Percentiles rank a stretch among this genome's conserved stretches.
phyloP scores from a whole-genome alignment of 2,329 filamentous ascomycete genomes.

The Amauroascus verrucosus region DNA sequence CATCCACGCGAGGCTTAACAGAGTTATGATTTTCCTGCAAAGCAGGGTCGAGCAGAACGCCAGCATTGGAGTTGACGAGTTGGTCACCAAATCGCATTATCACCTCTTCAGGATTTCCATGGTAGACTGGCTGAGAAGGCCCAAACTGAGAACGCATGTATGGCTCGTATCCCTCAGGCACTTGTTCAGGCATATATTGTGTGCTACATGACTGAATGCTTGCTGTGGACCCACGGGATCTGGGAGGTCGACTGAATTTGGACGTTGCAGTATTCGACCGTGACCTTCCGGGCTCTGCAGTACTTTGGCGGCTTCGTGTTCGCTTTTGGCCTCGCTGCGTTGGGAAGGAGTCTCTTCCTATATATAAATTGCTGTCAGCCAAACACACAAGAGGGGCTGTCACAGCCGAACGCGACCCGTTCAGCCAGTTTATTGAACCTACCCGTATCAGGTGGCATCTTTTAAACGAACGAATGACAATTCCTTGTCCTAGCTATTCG shows the following conservation, averaged over 20 bases:
- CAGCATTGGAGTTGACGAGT: constrained; percentile 30
- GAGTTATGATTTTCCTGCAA: constrained; percentile 31
- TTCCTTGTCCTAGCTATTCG: background rate
- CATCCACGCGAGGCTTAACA: constrained; percentile 28
- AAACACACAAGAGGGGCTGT: background rate
- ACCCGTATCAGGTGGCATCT: constrained; percentile 29
- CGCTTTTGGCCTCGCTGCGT: constrained; percentile 32
- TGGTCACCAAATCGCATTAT: constrained; percentile 38
- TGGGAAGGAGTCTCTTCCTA: constrained; percentile 18
- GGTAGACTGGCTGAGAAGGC: constrained; percentile 29
- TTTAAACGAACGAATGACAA: constrained; percentile 5
- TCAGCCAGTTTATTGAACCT: constrained; percentile 12
- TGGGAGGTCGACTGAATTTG: constrained; percentile 32
- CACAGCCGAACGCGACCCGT: background rate
- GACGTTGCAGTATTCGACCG: constrained; percentile 35
- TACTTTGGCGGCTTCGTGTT: constrained; percentile 33
- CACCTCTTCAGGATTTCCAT: constrained; percentile 36
- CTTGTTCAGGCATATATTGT: constrained; percentile 35
- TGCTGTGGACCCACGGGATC: constrained; percentile 39
- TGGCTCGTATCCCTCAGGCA: constrained; percentile 31
- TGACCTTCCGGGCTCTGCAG: constrained; percentile 32
- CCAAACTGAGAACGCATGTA: constrained; percentile 30
- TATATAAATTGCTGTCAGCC: constrained; percentile 1
- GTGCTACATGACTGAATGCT: constrained; percentile 41
- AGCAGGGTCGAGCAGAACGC: constrained; percentile 29